Conservation (phyloP, 768 basidiomycete species). For the Calvatia gigantea region DNA sequence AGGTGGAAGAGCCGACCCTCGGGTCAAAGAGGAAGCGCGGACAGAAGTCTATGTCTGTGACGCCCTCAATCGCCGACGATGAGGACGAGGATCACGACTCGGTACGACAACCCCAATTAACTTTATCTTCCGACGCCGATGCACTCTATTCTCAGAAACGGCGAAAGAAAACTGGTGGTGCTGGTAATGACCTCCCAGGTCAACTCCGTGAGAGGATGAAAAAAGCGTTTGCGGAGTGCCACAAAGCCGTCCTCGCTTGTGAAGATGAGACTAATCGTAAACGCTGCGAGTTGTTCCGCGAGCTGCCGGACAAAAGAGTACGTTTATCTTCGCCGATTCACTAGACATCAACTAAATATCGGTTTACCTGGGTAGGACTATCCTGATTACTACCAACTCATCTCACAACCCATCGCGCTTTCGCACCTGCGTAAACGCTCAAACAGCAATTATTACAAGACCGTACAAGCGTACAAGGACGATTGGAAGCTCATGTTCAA, state of each 20-base stretch:
- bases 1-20: conserved; percentile 46
- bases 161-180: conserved; percentile 55
- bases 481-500: conserved; percentile 92
- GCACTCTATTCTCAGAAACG: conserved; percentile 59
- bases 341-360: conserved; percentile 12
- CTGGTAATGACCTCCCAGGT: conserved; percentile 47
- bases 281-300: conserved; percentile 84
- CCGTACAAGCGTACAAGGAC: conserved; percentile 61
- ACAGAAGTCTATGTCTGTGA: conserved; percentile 70
- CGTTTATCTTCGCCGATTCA: conserved; percentile 17
- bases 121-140: not conserved
- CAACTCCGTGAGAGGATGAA: conserved; percentile 75
- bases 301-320: conserved; percentile 78
- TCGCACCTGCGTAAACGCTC: conserved; percentile 80
- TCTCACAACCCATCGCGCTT: conserved; percentile 84
- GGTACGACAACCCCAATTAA: conserved; percentile 35
- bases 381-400: conserved; percentile 90
- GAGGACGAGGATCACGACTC: conserved; percentile 74
- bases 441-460: conserved; percentile 67
- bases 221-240: conserved; percentile 74
- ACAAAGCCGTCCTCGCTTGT: conserved; percentile 68
- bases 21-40: conserved; percentile 78
- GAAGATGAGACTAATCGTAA: conserved; percentile 73
- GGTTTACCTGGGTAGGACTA: conserved; percentile 54
- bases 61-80: conserved; percentile 73